phyloP scores from a whole-genome alignment of 1,284 basidiomycete species.

The Spongiforma sp. region DNA sequence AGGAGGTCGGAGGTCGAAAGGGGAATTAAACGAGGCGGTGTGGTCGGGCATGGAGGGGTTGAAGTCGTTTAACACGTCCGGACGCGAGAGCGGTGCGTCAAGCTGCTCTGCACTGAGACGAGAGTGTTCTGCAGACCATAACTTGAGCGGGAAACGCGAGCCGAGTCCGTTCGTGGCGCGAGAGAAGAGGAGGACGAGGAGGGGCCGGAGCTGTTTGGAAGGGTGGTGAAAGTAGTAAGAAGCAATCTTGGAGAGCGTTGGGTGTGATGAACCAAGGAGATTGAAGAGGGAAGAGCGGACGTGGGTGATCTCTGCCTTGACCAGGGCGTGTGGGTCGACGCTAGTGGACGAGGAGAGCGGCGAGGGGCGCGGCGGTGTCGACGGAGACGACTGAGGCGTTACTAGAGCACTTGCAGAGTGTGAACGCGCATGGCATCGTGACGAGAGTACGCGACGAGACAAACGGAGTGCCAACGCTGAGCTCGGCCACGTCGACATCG shows the following conservation, averaged over 20 bases:
- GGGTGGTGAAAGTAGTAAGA: constrained; percentile 93
- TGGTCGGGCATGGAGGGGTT: constrained; percentile 82
- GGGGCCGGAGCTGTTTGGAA: constrained; percentile 90
- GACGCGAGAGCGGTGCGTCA: constrained; percentile 72
- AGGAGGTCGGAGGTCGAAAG: constrained; percentile 51
- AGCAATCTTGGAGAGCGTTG: constrained; percentile 86
- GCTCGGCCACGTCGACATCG: constrained; percentile 30
- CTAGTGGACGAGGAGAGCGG: constrained; percentile 23
- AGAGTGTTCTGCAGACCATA: constrained; percentile 50
- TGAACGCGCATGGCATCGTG: constrained; percentile 23
- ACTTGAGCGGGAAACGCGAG: constrained; percentile 54
- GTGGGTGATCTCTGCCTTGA: constrained; percentile 76
- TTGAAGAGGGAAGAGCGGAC: constrained; percentile 79
- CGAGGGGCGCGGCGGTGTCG: constrained; percentile 14
- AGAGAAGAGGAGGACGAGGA: constrained; percentile 90
- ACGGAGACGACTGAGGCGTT: constrained; percentile 17
- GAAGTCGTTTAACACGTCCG: constrained; percentile 84
- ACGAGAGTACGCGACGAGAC: constrained; percentile 8
- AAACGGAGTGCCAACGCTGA: constrained; percentile 22
- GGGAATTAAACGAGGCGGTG: constrained; percentile 56
- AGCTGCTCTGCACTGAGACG: constrained; percentile 53
- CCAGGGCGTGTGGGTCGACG: constrained; percentile 68
- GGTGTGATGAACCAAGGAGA: constrained; percentile 89
- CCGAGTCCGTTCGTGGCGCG: constrained; percentile 89
- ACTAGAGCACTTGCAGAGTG: constrained; percentile 33